Conservation (phyloP, 208 protist species). For the Leishmania guyanensis region DNA sequence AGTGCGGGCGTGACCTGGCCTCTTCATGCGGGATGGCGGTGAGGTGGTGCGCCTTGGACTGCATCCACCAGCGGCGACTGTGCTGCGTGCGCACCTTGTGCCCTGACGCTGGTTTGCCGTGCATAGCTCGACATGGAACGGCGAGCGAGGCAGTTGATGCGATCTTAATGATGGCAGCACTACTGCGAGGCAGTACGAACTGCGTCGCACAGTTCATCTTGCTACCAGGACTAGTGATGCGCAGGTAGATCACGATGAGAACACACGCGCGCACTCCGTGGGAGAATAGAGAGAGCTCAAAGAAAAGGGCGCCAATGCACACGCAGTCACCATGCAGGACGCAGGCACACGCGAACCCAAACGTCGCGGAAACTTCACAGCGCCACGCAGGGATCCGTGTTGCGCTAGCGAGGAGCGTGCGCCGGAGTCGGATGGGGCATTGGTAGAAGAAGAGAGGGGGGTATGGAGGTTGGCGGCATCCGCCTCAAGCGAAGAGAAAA, state of each 20-base stretch:
- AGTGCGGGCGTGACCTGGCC: slow-evolving; percentile 73
- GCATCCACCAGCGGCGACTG: slow-evolving; percentile 86
- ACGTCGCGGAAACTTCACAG: not conserved
- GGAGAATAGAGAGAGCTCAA: not conserved
- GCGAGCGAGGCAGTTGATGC: slow-evolving; percentile 7
- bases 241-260: not conserved
- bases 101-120: slow-evolving; percentile 85
- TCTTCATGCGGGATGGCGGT: slow-evolving; percentile 84
- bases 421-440: not conserved
- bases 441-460: not conserved
- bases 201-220: slow-evolving; percentile 19
- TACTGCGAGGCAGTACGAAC: not conserved
- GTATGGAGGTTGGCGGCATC: not conserved
- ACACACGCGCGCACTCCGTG: too few relatives aligned
- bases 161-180: not conserved
- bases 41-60: slow-evolving; percentile 89
- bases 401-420: not conserved
- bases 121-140: slow-evolving; percentile 45
- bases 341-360: not conserved
- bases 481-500: not conserved
- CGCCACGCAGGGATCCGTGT: not conserved
- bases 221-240: not conserved
- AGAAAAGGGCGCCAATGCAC: not conserved
- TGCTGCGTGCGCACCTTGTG: slow-evolving; percentile 92
- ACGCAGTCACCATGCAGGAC: not conserved